A percentile compares a stretch with the other conserved stretches of the same genome.
Conservation (phyloP, 2,329 filamentous ascomycete species). For the Gaeumannomyces sp. region DNA sequence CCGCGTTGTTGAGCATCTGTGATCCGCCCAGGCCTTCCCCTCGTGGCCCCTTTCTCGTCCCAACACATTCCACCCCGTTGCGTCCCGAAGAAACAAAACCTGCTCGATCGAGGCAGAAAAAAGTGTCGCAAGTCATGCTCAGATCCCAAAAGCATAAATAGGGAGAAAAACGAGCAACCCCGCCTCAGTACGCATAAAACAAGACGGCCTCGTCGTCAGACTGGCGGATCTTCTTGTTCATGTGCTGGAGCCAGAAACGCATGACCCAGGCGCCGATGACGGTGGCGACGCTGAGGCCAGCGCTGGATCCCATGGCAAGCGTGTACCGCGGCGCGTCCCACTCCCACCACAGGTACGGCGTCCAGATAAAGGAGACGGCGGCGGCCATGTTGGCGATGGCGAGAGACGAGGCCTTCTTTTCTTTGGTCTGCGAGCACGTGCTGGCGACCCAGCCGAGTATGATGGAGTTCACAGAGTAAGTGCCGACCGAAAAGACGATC, state of each 20-base stretch:
- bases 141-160: not conserved
- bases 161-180: not conserved
- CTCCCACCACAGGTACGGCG: conserved; percentile 34
- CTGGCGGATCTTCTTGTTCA: conserved; percentile 20
- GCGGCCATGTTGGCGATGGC: conserved; percentile 6
- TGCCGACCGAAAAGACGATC: conserved; percentile 37
- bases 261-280: conserved; percentile 16
- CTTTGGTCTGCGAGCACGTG: conserved; percentile 60
- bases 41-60: too few species aligned
- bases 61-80: too few species aligned
- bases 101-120: too few species aligned
- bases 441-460: conserved; percentile 67
- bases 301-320: conserved; percentile 27
- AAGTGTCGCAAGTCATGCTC: not conserved
- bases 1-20: too few species aligned
- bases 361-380: conserved; percentile 30
- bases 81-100: too few species aligned
- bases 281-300: conserved; percentile 12
- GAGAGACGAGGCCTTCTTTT: conserved; percentile 43
- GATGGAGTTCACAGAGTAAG: conserved; percentile 62
- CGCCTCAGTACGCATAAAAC: conserved; percentile 18
- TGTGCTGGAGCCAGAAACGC: conserved; percentile 15
- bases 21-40: too few species aligned
- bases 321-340: conserved; percentile 32
- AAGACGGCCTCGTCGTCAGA: conserved; percentile 16